These are phyloP conservation scores for Schizophyllum commune DNA, from an alignment of 1,284 basidiomycete genomes.

Conservation along the genomic window DNA sequence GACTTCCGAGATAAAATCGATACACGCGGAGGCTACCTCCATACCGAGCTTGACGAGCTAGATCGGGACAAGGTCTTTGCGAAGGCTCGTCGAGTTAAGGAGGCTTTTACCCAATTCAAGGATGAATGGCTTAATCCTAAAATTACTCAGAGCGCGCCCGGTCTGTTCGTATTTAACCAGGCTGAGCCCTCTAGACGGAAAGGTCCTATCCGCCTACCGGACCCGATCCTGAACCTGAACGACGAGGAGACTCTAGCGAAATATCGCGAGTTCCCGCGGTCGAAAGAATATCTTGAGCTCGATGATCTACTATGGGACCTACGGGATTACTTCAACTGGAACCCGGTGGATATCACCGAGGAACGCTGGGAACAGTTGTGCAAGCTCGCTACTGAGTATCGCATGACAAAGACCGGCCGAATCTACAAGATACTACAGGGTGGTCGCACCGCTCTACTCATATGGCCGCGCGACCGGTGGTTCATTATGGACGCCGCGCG, in stretches of 20 bases:
- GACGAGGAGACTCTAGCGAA: background rate
- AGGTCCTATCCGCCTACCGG: background rate
- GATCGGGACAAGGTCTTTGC: background rate
- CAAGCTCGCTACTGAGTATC: background rate
- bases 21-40: conserved; percentile 5
- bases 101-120: conserved; percentile 2
- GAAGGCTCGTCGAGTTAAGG: conserved; percentile 9
- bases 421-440: background rate
- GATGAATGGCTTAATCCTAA: background rate
- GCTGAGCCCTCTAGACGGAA: too few relatives aligned
- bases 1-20: conserved; percentile 12
- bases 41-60: background rate
- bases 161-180: too few relatives aligned
- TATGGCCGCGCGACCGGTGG: background rate
- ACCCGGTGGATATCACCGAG: background rate
- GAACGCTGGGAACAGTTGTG: background rate
- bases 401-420: background rate
- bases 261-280: background rate
- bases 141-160: background rate
- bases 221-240: background rate
- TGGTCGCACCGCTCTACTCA: background rate
- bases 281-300: background rate
- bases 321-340: background rate
- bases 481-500: background rate
- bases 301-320: background rate